Conservation (phyloP, 2,329 filamentous ascomycete species). For the Lecanicillium sp. region DNA sequence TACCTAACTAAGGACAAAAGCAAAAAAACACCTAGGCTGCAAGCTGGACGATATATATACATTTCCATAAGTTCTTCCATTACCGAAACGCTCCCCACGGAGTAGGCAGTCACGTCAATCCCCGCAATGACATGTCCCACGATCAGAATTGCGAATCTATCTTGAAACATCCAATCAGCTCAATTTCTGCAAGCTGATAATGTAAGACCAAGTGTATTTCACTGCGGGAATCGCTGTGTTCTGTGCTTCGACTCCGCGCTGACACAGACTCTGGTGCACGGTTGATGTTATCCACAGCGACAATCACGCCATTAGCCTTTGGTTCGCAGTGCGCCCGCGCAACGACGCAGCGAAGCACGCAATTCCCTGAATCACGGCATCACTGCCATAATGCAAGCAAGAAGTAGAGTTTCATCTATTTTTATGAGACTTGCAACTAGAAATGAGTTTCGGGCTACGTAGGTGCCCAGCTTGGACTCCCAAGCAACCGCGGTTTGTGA, state of each 20-base stretch:
- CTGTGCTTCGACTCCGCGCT: too few relatives aligned
- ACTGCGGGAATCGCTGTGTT: background rate
- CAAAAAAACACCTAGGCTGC: background rate
- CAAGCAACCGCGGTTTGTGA: too few relatives aligned
- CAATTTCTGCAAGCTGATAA: background rate
- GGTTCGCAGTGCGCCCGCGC: too few relatives aligned
- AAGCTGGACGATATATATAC: background rate
- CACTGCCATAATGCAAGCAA: too few relatives aligned
- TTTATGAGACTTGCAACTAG: too few relatives aligned
- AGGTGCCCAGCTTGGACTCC: too few relatives aligned
- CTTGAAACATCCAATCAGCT: background rate
- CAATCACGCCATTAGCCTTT: conserved; percentile 7
- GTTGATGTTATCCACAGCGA: conserved; percentile 7
- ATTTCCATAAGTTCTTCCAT: background rate
- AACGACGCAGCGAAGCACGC: too few relatives aligned
- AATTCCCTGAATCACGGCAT: too few relatives aligned
- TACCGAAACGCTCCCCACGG: too few relatives aligned
- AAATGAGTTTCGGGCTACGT: too few relatives aligned
- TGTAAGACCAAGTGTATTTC: background rate
- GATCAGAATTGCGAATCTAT: conserved; percentile 6
- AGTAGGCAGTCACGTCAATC: background rate
- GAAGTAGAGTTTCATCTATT: too few relatives aligned
- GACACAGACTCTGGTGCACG: background rate
- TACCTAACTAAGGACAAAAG: background rate
- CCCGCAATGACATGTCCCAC: conserved; percentile 7